phyloP scores from a whole-genome alignment of 2,329 filamentous ascomycete genomes.

The Cadophora malorum region DNA sequence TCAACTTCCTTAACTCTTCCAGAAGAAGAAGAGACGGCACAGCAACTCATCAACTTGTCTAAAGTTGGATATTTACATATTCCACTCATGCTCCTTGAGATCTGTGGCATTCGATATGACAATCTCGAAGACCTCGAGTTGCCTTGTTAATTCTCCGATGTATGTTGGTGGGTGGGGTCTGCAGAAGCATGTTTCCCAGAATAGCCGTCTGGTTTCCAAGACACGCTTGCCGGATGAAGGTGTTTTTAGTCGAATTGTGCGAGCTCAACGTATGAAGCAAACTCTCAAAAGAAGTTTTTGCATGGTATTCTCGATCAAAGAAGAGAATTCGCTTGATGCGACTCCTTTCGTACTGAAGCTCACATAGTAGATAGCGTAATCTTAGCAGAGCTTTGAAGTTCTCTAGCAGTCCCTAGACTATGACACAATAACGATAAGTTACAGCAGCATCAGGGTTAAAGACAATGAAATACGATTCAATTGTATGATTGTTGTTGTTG shows the following conservation, averaged over 20 bases:
- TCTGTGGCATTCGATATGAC: conserved; percentile 6
- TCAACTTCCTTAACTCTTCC: conserved; percentile 13
- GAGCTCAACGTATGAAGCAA: no score
- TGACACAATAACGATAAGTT: no score
- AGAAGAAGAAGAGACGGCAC: conserved; percentile 10
- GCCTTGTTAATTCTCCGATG: conserved; percentile 23
- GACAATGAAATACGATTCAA: no score
- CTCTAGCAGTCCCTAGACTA: no score
- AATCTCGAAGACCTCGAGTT: neutral
- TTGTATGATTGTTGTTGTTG: no score
- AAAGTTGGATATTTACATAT: neutral
- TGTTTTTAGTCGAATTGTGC: neutral
- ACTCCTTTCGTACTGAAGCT: no score
- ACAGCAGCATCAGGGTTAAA: no score
- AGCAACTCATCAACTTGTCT: neutral
- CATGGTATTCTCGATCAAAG: neutral
- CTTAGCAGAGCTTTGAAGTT: no score
- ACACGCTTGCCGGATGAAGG: conserved; percentile 7
- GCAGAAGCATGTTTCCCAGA: conserved; percentile 20
- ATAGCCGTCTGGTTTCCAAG: conserved; percentile 20
- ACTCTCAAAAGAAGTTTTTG: neutral
- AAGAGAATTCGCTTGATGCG: neutral
- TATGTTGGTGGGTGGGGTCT: conserved; percentile 24
- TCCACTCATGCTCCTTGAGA: neutral
- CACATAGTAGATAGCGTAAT: no score